phyloP scores from a whole-genome alignment of 148 eudicot species.

The Arctostaphylos glauca region DNA sequence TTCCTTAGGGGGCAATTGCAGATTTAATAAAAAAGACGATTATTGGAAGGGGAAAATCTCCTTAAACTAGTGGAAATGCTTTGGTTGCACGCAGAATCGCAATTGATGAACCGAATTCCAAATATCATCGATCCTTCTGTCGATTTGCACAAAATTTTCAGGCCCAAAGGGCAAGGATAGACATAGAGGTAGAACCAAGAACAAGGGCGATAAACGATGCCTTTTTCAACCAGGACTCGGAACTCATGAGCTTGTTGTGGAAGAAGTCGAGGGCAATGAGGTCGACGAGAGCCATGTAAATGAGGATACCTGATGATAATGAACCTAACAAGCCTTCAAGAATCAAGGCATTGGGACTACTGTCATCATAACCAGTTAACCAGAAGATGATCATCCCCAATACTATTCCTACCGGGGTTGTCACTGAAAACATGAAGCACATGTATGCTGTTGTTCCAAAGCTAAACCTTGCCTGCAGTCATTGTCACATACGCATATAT shows the following conservation, averaged over 20 bases:
- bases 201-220: conserved; percentile 62
- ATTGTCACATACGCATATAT: conserved; percentile 14
- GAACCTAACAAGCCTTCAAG: conserved; percentile 78
- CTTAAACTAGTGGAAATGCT: not conserved
- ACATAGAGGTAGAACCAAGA: conserved; percentile 80
- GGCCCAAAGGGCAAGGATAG: conserved; percentile 90
- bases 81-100: not conserved
- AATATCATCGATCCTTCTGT: not conserved
- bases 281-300: conserved; percentile 83
- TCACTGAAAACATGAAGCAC: conserved; percentile 88
- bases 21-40: not conserved
- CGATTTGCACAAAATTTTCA: conserved; percentile 18
- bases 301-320: conserved; percentile 72
- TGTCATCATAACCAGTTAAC: conserved; percentile 74
- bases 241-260: conserved; percentile 68
- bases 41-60: not conserved
- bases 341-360: conserved; percentile 62
- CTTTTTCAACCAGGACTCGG: conserved; percentile 61
- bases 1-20: no score
- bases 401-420: conserved; percentile 70
- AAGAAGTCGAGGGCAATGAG: conserved; percentile 84
- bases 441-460: conserved; percentile 66
- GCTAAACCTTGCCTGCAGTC: conserved; percentile 68
- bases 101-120: not conserved
- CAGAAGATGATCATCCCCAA: conserved; percentile 66